These are phyloP conservation scores for Pythium rishiriense DNA, from an alignment of 352 stramenopile genomes.

Conservation along the genomic window DNA sequence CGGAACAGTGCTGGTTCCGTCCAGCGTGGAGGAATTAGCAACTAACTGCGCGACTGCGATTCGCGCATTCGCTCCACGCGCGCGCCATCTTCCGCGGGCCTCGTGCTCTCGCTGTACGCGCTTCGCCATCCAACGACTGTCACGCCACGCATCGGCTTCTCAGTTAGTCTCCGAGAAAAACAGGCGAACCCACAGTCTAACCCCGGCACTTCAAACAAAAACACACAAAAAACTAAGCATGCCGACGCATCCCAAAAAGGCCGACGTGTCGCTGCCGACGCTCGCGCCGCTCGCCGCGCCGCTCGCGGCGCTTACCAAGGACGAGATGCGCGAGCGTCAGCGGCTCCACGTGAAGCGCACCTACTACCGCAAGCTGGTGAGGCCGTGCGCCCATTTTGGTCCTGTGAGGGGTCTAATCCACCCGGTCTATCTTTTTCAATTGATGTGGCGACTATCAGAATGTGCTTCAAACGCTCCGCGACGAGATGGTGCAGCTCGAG, in stretches of 20 bases:
- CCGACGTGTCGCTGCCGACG: constrained; percentile 3
- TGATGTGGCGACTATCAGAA: constrained; percentile 16
- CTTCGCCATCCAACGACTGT: too few relatives aligned
- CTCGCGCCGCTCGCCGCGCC: constrained; percentile 20
- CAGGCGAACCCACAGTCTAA: neutral
- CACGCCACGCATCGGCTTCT: neutral
- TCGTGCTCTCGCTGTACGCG: too few relatives aligned
- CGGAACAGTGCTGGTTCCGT: neutral
- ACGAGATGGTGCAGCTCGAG: constrained; percentile 11
- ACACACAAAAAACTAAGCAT: neutral
- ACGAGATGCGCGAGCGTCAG: constrained; percentile 25
- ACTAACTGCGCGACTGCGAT: neutral
- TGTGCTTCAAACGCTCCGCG: constrained; percentile 14
- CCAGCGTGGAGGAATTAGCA: neutral
- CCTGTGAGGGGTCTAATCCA: too few relatives aligned
- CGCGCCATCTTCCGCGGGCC: too few relatives aligned
- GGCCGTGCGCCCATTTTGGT: too few relatives aligned
- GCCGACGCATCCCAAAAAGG: neutral
- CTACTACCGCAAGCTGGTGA: constrained; percentile 30
- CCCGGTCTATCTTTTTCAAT: too few relatives aligned
- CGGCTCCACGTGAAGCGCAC: constrained; percentile 26
- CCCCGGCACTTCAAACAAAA: neutral
- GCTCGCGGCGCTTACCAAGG: constrained; percentile 15
- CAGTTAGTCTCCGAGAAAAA: neutral
- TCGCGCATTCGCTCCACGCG: neutral